Conservation (phyloP, 2,329 filamentous ascomycete genomes). For the Botrytis aclada region DNA sequence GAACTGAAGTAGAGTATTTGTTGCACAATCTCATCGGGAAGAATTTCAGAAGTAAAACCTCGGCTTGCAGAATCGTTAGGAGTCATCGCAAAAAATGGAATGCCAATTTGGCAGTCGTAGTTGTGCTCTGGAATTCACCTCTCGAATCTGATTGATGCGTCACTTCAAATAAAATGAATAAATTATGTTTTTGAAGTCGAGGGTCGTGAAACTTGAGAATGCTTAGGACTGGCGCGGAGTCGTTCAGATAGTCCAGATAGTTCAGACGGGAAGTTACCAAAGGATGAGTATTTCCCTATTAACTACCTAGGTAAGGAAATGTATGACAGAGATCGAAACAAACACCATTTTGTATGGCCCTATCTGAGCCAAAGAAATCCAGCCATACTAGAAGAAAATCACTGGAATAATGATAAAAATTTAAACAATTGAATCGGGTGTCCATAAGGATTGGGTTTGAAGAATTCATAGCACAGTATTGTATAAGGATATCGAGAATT, state of each 20-base stretch:
- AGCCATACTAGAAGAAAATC: not conserved
- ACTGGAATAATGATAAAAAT: not conserved
- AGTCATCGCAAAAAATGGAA: conserved; percentile 1
- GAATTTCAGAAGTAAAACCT: conserved; percentile 20
- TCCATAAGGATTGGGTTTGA: not conserved
- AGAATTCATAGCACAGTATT: not conserved
- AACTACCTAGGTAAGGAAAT: not conserved
- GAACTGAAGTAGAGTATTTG: conserved; percentile 65
- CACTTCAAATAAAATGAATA: not conserved
- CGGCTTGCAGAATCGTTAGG: not conserved
- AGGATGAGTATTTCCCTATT: not conserved
- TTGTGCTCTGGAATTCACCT: not conserved
- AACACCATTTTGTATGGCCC: not conserved
- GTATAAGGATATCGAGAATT: not conserved
- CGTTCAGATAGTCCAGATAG: not conserved
- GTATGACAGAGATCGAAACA: not conserved
- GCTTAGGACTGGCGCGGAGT: not conserved
- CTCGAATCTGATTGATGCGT: not conserved
- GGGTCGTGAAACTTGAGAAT: not conserved
- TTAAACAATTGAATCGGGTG: not conserved
- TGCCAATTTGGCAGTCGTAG: not conserved
- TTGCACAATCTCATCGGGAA: conserved; percentile 81
- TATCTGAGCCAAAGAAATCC: not conserved
- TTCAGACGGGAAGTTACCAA: not conserved
- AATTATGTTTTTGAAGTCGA: not conserved